phyloP scores from a whole-genome alignment of 1,284 basidiomycete genomes.

The Leccinum pachyderme region DNA sequence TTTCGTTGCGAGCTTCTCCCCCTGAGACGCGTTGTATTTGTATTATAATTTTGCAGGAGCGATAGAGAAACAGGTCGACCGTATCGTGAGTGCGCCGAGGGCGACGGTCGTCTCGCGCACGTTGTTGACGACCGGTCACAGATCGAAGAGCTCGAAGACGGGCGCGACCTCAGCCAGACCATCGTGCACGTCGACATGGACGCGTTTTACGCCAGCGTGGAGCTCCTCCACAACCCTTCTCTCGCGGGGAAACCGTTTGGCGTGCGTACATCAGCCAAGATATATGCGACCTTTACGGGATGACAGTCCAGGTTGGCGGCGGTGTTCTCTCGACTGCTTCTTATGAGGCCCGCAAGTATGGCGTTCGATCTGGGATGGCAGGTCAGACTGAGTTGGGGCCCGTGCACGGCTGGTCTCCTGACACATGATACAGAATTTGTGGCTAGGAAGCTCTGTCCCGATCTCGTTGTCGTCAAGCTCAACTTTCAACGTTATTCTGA shows the following conservation, averaged over 20 bases:
- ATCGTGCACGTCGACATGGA: constrained; percentile 92
- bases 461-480: constrained; percentile 74
- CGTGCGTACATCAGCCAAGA: constrained; percentile 44
- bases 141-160: constrained; percentile 75
- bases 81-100: constrained; percentile 19
- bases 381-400: constrained; percentile 40
- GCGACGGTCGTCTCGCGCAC: constrained; percentile 35
- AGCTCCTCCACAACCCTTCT: constrained; percentile 76
- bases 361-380: constrained; percentile 88
- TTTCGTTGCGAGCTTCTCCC: background rate
- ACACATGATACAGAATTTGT: constrained; percentile 62
- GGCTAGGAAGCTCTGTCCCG: constrained; percentile 90
- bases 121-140: constrained; percentile 29
- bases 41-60: constrained; percentile 21
- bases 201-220: constrained; percentile 74
- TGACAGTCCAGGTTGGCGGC: constrained; percentile 56
- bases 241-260: constrained; percentile 86
- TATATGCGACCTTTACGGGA: background rate
- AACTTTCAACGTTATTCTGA: constrained; percentile 70
- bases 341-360: constrained; percentile 88
- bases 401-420: background rate
- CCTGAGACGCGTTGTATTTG: background rate
- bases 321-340: constrained; percentile 86
- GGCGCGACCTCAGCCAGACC: constrained; percentile 76
- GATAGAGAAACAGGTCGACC: constrained; percentile 29